Base-by-base conservation (phyloP, 2,329 filamentous ascomycete species). In the Monosporascus sp. region DNA sequence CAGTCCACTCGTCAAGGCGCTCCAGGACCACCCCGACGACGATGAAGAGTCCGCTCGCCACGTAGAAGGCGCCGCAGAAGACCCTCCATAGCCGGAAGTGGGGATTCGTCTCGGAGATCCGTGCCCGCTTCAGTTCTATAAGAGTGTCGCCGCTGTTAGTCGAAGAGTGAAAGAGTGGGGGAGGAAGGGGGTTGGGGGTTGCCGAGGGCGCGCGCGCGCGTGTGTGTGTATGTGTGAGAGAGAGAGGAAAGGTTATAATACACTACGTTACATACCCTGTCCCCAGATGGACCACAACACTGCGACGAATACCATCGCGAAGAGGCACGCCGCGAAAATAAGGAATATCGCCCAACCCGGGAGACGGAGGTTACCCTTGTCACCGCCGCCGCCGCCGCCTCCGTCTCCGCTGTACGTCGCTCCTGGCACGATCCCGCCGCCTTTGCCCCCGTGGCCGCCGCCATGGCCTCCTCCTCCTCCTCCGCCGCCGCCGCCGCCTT, bases 31-130 rank as follows among this genome's bases (percentile, higher is more conserved):
- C 39, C 55, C 53, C 56, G 46, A 59, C 37, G 18, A 53, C 22
- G 14, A 47, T 14, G 50, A 54, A 51, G 18, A 60, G 41, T 24
- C 49, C 48, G 38, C 57, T 59, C 39, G 49, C 50, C 42, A 54
- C 55, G 37, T 31, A 38, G 18, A 60, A 51, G 9, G 58, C 48
- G 14, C 48, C 54, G 53, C 55, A 55, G 20, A 55, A 50, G 11
- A 44, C 18, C 42, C 22, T 3, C 42, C 22, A 25, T 18, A n/a
- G 9, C 20, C 42, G 42, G 42, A 45, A 45, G 42, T 1, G 15
- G 6, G 15, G 15, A 11, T 22, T 14, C 39, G 18, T 25, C 22
- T 45, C n/a, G 37, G 37, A 27, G 25, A 8, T 27, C 25, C 25
- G 25, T 27, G 25, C 25, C 8, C 25, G 25, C 25, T 27, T 27